Percentiles rank a stretch among this genome's conserved stretches.
Evolutionary conservation across 2,329 filamentous ascomycete species (phyloP).

Genomic region (Incumbomyces delicatus): DNA sequence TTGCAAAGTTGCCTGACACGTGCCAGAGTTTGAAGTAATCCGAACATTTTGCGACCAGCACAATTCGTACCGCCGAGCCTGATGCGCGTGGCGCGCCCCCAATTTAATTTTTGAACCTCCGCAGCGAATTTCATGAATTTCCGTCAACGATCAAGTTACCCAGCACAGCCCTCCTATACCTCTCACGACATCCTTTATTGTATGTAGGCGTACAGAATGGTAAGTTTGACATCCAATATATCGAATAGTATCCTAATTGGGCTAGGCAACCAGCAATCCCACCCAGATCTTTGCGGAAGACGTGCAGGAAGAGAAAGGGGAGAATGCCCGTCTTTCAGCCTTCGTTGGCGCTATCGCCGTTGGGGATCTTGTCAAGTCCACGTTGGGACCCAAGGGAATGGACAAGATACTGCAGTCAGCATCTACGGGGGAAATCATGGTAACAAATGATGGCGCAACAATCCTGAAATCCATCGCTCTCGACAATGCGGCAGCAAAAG

Average conservation of each 20-base stretch:
- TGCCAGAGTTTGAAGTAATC: too few species aligned
- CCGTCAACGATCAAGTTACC: too few species aligned
- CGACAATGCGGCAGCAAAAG: constrained; percentile 96
- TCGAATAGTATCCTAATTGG: not conserved
- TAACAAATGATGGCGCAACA: constrained; percentile 96
- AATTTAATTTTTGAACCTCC: too few species aligned
- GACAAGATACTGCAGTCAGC: constrained; percentile 96
- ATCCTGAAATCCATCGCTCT: constrained; percentile 97
- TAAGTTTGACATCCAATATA: not conserved
- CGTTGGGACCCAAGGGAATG: constrained; percentile 95
- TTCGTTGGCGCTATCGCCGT: constrained; percentile 98
- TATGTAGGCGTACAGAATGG: not conserved
- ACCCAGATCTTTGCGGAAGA: constrained; percentile 98
- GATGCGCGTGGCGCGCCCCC: too few species aligned
- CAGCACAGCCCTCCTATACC: too few species aligned
- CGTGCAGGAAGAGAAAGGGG: constrained; percentile 94
- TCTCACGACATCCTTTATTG: not conserved
- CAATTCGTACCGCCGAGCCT: too few species aligned
- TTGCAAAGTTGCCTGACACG: too few species aligned
- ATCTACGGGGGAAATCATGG: constrained; percentile 93
- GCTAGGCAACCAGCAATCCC: constrained; percentile 48
- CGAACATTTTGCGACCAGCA: too few species aligned
- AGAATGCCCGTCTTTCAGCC: constrained; percentile 96
- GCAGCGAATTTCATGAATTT: too few species aligned
- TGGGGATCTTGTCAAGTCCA: constrained; percentile 94